Evolutionary conservation across 2,329 filamentous ascomycete genomes (phyloP), one percentile per base, ranked within the genome.

Genomic region (Fusarium circinatum): DNA sequence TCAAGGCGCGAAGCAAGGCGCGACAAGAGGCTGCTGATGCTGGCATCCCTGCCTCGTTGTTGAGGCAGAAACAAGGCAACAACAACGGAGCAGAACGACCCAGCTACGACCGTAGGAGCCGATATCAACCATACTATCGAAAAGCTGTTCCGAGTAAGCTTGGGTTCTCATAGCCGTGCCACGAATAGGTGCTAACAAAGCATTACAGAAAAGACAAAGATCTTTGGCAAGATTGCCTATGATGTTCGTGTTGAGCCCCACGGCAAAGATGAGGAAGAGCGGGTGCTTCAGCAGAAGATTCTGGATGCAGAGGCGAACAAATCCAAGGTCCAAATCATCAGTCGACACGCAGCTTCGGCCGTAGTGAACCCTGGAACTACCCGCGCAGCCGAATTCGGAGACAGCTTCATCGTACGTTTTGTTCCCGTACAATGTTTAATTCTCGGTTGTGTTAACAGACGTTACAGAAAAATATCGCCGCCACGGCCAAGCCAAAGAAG

Each of bases 171-270:
- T 47, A 39, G n/a, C 30, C 51, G 28, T 20, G 49, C 11, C n/a
- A 28, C 32, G 11, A 36, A 26, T 11, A 24, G 30, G 41, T 62
- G 62, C 77, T 82, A 59, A 83, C 60, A 15, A n/a, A 28, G 14
- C 26, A n/a, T 42, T 54, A 28, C 80, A 93, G 94, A 97, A 82
- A 92, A 94, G 81, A 97, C 94, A 12, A 90, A 90, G 32, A 85
- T 97, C 14, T 88, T 90, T 34, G 94, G 93, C 49, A 91, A 89
- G 64, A 89, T 97, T 66, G 88, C 88, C 60, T 93, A 95, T 76
- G 94, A 97, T 80, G 87, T 95, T 65, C 92, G 91, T 74, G 92
- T 92, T 75, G 89, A 92, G 52, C 92, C 93, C 0, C 89, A 93
- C 32, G 89, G 92, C 78, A 93, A 94, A 65, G 88, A 88, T 38